Base-by-base conservation (phyloP, 1,284 basidiomycete species). In the Boletellus deceptivus region DNA sequence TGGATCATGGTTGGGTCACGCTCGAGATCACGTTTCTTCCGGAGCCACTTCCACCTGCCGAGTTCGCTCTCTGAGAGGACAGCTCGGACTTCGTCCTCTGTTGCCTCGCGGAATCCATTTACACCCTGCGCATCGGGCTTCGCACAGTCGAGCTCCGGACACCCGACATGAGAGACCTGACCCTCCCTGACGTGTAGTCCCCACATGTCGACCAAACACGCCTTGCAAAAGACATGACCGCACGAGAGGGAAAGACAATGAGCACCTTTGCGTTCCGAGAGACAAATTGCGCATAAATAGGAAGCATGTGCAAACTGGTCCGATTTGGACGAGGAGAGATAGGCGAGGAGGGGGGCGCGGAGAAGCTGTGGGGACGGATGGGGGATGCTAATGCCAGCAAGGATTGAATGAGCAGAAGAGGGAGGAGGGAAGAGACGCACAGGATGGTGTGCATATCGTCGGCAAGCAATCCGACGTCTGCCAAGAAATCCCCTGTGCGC, bases 151-250 rank as follows among this genome's bases (percentile, higher is more conserved):
- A 80, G 78, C 57, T 88, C 83, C 1, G 90, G 86, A 63, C 89
- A 93, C 0, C 81, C 78, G 1, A 92, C 88, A 24, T 75, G 73
- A 18, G 72, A 75, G 5, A 90, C 75, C 53, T 86, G 81, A 13
- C 89, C 89, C 65, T 92, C 89, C 45, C 70, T 71, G 49, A 92
- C 86, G 60, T 82, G 84, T 40, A 90, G 65, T 48, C 76, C 75
- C 86, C 89, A 92, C 63, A 85, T 91, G 56, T 86, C 83, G 48
- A 75, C 73, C 35, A 92, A 67, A 63, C 89, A 92, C 9, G 75
- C 63, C 22, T 79, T 77, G 64, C 89, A 92, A 64, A 90, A 91
- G 16, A 89, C 76, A 65, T 91, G 89, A 2, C 66, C 64, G 62
- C 90, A 92, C 3, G 52, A 58, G 22, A 92, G 72, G 50, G 78